Evolutionary conservation across 306 rosid genomes (phyloP).

Genomic region (Glycine latifolia): DNA sequence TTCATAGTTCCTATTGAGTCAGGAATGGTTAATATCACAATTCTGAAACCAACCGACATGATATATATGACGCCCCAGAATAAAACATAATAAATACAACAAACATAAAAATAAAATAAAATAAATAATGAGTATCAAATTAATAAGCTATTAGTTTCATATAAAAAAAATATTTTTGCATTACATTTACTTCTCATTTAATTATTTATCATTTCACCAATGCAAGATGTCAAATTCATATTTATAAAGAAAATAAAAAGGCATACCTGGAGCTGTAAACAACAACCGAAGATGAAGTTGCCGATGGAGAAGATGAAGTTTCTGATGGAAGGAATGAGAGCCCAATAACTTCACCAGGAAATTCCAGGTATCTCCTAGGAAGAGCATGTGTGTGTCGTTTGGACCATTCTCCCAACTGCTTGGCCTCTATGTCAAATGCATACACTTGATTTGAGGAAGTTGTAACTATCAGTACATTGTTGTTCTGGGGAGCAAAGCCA

Average conservation of each 20-base stretch:
- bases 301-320: slow-evolving; percentile 66
- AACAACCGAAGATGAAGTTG: slow-evolving; percentile 70
- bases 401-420: slow-evolving; percentile 91
- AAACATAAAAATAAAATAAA: no score
- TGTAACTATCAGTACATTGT: slow-evolving; percentile 76
- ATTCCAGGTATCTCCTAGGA: slow-evolving; percentile 85
- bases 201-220: slow-evolving; percentile 15
- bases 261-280: slow-evolving; percentile 93
- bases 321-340: slow-evolving; percentile 83
- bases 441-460: slow-evolving; percentile 96
- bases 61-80: no score
- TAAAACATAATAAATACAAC: background rate
- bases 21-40: background rate
- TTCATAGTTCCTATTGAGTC: background rate
- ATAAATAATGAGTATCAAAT: background rate
- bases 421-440: slow-evolving; percentile 89
- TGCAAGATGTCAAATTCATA: background rate
- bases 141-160: background rate
- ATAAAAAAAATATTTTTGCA: background rate
- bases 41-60: background rate
- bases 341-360: slow-evolving; percentile 98
- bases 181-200: background rate
- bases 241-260: background rate
- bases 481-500: slow-evolving; percentile 81
- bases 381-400: slow-evolving; percentile 62